Evolutionary conservation across 106 monocot species (phyloP).

Genomic region (Agapanthus africanus): DNA sequence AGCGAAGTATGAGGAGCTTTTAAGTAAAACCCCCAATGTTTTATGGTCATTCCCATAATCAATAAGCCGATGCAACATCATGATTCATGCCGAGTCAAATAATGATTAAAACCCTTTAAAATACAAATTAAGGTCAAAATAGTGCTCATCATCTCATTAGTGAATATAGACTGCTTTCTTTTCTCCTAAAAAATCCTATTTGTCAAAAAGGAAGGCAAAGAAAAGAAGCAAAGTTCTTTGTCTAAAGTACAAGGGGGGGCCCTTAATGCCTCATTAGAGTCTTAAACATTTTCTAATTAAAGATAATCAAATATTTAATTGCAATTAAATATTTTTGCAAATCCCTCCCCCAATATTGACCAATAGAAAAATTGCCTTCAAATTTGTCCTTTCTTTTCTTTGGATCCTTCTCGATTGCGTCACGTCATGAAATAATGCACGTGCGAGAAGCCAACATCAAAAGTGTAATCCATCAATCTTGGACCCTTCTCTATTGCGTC

Average conservation of each 20-base stretch:
- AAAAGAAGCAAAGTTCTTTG: not conserved
- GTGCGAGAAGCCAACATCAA: not conserved
- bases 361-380: not conserved
- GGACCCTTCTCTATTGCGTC: too few relatives aligned
- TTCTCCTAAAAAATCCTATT: not conserved
- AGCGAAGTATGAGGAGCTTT: too few relatives aligned
- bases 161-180: too few relatives aligned
- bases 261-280: conserved; percentile 6
- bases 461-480: not conserved
- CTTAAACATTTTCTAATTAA: not conserved
- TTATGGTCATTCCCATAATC: too few relatives aligned
- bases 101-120: too few relatives aligned
- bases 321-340: not conserved
- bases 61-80: too few relatives aligned
- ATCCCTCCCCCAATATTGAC: not conserved
- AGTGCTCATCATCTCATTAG: too few relatives aligned
- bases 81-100: too few relatives aligned
- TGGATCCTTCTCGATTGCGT: not conserved
- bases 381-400: not conserved
- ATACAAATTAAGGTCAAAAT: too few relatives aligned
- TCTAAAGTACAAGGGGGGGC: not conserved
- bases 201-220: not conserved
- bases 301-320: not conserved
- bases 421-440: not conserved
- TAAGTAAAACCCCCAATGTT: too few relatives aligned